Percentiles rank a stretch among this genome's conserved stretches.
These are phyloP conservation scores for Neophaeococcomyces aloes DNA, from an alignment of 2,329 filamentous ascomycete genomes.

Conservation along the genomic window DNA sequence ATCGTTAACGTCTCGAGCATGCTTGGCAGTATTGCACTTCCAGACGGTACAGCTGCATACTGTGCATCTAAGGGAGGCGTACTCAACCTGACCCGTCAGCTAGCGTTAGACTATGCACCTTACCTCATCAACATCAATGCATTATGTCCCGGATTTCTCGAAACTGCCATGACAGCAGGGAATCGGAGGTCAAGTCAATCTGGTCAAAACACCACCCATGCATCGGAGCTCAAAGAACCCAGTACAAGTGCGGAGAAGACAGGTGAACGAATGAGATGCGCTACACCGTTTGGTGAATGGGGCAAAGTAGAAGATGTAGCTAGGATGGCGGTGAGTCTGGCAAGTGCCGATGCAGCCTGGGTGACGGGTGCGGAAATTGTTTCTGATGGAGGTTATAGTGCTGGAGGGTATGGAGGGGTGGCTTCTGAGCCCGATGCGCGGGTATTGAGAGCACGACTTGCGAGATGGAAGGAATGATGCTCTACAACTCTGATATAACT, in stretches of 20 bases:
- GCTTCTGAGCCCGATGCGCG: too few relatives aligned
- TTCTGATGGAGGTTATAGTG: slow-evolving; percentile 37
- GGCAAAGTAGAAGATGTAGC: slow-evolving; percentile 29
- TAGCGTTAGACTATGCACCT: slow-evolving; percentile 27
- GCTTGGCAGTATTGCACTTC: slow-evolving; percentile 10
- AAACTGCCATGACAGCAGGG: slow-evolving; percentile 22
- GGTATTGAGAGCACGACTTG: too few relatives aligned
- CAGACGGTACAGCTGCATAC: slow-evolving; percentile 12
- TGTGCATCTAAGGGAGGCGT: slow-evolving; percentile 19
- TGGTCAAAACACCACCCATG: too few relatives aligned
- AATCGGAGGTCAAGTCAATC: neutral
- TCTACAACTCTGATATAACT: too few relatives aligned
- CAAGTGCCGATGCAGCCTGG: slow-evolving; percentile 38
- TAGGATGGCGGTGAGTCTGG: slow-evolving; percentile 35
- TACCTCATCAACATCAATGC: slow-evolving; percentile 32
- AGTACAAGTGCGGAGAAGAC: neutral
- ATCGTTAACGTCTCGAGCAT: slow-evolving; percentile 36
- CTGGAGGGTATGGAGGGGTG: neutral
- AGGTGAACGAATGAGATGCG: neutral
- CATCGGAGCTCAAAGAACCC: neutral
- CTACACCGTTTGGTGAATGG: slow-evolving; percentile 23
- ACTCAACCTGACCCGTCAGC: slow-evolving; percentile 28
- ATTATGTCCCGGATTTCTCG: slow-evolving; percentile 33
- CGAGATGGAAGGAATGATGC: too few relatives aligned
- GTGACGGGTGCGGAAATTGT: slow-evolving; percentile 36